These are phyloP conservation scores for Lichtheimia ramosa DNA, from an alignment of 371 early-diverging fungal species.

Conservation along the genomic window DNA sequence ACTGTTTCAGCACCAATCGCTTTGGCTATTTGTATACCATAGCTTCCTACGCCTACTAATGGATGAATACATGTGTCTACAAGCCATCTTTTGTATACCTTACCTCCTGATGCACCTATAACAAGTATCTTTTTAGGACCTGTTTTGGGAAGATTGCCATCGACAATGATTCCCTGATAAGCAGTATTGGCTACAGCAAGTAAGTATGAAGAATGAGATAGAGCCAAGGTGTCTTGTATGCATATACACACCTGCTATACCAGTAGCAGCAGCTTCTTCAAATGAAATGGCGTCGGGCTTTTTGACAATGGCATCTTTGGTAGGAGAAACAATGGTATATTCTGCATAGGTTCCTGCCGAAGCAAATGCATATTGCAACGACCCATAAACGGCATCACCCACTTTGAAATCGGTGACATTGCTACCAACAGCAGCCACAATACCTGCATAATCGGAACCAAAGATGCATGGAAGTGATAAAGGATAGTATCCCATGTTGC, in stretches of 20 bases:
- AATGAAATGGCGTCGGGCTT: slow-evolving; percentile 45
- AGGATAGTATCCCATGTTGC: slow-evolving; percentile 18
- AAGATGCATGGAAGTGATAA: slow-evolving; percentile 11
- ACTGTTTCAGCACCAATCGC: slow-evolving; percentile 51
- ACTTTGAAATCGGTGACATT: slow-evolving; percentile 34
- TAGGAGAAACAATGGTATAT: slow-evolving; percentile 17
- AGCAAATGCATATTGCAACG: slow-evolving; percentile 12
- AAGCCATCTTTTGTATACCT: too few relatives aligned
- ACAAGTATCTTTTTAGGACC: slow-evolving; percentile 35
- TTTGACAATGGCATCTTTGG: slow-evolving; percentile 30
- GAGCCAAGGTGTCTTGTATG: too few relatives aligned
- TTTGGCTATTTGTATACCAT: slow-evolving; percentile 66
- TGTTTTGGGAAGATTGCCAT: slow-evolving; percentile 17
- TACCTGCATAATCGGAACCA: slow-evolving; percentile 52
- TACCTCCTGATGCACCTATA: slow-evolving; percentile 57
- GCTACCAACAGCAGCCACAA: slow-evolving; percentile 32
- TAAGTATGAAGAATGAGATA: too few relatives aligned
- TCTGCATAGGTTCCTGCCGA: slow-evolving; percentile 48
- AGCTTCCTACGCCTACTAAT: slow-evolving; percentile 40
- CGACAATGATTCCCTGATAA: slow-evolving; percentile 27
- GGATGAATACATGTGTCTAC: too few relatives aligned
- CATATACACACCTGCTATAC: too few relatives aligned
- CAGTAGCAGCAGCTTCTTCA: slow-evolving; percentile 47
- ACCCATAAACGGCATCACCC: slow-evolving; percentile 58
- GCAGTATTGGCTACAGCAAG: slow-evolving; percentile 42